Base-by-base conservation (phyloP, 1,139 yeast species). In the Diutina mesorugosa region DNA sequence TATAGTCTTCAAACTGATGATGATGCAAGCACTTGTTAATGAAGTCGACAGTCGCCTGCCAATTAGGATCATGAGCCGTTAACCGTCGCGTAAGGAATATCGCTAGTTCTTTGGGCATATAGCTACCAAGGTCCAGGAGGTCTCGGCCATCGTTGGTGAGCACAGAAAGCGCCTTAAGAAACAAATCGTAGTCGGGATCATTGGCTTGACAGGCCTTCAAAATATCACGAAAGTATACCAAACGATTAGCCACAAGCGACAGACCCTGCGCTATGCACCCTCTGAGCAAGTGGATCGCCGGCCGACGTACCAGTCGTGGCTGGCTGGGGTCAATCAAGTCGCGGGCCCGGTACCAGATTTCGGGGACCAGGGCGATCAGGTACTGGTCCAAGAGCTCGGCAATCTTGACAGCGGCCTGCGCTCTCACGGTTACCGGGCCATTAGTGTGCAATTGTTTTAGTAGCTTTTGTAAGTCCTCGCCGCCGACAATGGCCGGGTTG, bases 311-410 rank as follows among this genome's bases (percentile, higher is more conserved):
- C 2, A 72, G 63, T 4, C 73, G 69, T 47, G 73, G 72, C 12
- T 73, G 67, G 14, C 69, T 69, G 0, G 72, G 66, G 8, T 74
- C 73, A 55, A 87, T 75, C 68, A 86, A 70, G 58, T 79, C 83
- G 60, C 81, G 72, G 0, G 85, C 85, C 57, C 83, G 70, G 64
- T 85, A 83, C 97, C 97, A 89, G 4, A 88, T 76, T 62, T 87
- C 91, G 0, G 87, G 85, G 5, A 87, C 74, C 2, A 86, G 79
- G 0, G 85, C 76, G 2, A 84, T 76, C 8, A 85, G 73, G 56
- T 76, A 77, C 53, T 76, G 78, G 51, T 76, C 76, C 4, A 88
- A 67, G 1, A 82, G 74, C 4, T 76, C 77, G 4, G 79, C 71
- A 52, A 87, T 68, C 48, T 76, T 70, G 4, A 72, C 73, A 0